Evolutionary conservation across 331 rosid species (phyloP).

Genomic region (Acacia concinna): DNA sequence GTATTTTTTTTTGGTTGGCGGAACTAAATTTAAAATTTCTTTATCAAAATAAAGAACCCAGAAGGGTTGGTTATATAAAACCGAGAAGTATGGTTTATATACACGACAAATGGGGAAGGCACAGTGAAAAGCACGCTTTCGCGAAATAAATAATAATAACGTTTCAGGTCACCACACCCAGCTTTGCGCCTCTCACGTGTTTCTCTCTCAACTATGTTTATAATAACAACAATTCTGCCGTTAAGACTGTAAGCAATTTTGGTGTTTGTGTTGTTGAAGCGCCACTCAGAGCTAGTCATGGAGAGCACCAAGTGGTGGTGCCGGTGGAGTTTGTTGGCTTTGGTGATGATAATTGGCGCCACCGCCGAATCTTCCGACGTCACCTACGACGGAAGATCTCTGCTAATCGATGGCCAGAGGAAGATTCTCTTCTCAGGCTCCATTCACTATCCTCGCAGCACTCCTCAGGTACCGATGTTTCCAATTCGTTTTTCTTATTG

Average conservation of each 20-base stretch:
- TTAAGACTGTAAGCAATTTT: neutral
- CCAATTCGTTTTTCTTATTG: neutral
- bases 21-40: no score
- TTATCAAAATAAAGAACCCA: neutral
- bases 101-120: neutral
- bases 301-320: neutral
- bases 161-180: conserved; percentile 23
- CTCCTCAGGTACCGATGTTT: conserved; percentile 51
- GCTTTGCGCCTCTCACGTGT: conserved; percentile 34
- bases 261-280: neutral
- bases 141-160: neutral
- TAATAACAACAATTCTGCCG: neutral
- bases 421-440: conserved; percentile 65
- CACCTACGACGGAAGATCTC: conserved; percentile 68
- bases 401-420: conserved; percentile 51
- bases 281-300: conserved; percentile 7
- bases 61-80: no score
- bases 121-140: neutral
- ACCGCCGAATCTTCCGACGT: conserved; percentile 33
- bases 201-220: neutral
- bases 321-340: conserved; percentile 24
- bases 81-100: neutral
- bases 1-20: no score
- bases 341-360: neutral
- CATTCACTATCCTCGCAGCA: conserved; percentile 78